Percentiles rank a stretch among this genome's conserved stretches.
Conservation (phyloP, 2,329 filamentous ascomycete species). For the Fusarium transvaalense region DNA sequence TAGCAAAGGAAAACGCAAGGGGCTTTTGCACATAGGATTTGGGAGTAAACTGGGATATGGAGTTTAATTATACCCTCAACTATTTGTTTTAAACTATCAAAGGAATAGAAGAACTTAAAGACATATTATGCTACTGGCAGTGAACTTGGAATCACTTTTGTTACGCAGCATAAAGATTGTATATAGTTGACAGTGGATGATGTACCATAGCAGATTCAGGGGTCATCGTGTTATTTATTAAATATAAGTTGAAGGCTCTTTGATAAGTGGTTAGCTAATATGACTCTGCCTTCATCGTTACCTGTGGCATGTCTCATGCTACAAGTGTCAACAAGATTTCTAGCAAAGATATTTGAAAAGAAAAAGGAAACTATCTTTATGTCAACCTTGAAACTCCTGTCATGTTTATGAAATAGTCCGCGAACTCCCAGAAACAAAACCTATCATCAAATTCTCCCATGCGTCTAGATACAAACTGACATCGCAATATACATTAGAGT, state of each 20-base stretch:
- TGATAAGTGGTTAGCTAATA: too few relatives aligned
- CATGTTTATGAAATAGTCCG: background rate
- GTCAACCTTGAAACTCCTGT: background rate
- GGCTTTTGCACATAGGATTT: background rate
- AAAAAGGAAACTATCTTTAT: too few relatives aligned
- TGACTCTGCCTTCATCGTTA: too few relatives aligned
- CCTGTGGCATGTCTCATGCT: too few relatives aligned
- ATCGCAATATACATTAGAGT: background rate
- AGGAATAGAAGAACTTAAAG: background rate
- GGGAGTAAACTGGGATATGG: background rate
- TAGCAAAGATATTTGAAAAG: too few relatives aligned
- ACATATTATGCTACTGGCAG: background rate
- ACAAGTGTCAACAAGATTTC: too few relatives aligned
- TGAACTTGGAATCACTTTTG: too few relatives aligned
- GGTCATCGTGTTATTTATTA: too few relatives aligned
- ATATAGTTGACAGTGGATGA: too few relatives aligned
- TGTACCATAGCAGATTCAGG: too few relatives aligned
- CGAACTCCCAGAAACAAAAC: background rate
- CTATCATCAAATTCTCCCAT: background rate
- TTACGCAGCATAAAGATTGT: background rate
- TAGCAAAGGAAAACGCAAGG: constrained; percentile 23
- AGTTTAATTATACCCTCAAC: background rate
- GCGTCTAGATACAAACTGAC: rapidly evolving
- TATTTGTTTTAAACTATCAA: too few relatives aligned
- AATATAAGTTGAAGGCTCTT: too few relatives aligned